Conservation (phyloP, 257 asterid species). For the Capsicum pubescens region DNA sequence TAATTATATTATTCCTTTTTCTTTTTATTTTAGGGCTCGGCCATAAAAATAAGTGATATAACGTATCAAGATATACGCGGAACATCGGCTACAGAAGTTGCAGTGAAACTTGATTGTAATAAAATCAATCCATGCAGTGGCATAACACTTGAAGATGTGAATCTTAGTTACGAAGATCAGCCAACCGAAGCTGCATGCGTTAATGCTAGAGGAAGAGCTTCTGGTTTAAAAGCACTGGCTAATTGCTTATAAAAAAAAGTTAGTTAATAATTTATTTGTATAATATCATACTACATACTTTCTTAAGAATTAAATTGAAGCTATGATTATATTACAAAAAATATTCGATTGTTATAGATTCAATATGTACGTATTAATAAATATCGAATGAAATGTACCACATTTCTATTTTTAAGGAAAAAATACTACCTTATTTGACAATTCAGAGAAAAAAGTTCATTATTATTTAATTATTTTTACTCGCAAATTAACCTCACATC, state of each 20-base stretch:
- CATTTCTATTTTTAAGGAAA: neutral
- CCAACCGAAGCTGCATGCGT: neutral
- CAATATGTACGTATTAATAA: neutral
- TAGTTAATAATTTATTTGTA: neutral
- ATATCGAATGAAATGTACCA: neutral
- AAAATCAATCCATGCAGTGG: neutral
- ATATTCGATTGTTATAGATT: neutral
- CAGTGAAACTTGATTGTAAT: neutral
- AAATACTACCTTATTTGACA: neutral
- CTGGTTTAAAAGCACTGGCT: constrained; percentile 13
- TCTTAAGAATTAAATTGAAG: neutral
- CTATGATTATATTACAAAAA: neutral
- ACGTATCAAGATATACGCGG: neutral
- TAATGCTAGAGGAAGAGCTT: constrained; percentile 17
- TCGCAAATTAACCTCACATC: neutral
- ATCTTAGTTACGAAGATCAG: neutral
- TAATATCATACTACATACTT: neutral
- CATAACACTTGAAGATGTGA: neutral
- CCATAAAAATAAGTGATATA: neutral
- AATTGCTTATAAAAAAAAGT: constrained; percentile 21
- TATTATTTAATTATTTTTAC: neutral
- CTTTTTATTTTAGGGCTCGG: neutral
- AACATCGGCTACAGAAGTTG: neutral
- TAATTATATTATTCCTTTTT: neutral
- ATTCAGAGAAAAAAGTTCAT: neutral